A percentile compares a stretch with the other conserved stretches of the same genome.
Evolutionary conservation across 75 land plant genomes (phyloP).

Genomic region (Isoetes taiwanensis): DNA sequence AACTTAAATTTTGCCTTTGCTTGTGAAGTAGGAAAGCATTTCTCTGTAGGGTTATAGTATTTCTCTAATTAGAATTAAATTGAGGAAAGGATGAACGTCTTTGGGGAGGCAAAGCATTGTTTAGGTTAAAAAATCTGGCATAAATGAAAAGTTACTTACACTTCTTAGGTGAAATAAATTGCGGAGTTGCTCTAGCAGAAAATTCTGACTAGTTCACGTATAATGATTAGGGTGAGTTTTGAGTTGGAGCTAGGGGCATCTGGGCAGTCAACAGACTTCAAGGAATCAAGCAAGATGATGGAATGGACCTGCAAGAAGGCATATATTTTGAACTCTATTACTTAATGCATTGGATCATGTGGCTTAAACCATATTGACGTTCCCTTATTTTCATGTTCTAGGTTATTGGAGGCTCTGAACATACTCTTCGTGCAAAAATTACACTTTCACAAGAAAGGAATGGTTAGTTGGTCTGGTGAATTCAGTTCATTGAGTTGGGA

Average conservation of each 20-base stretch:
- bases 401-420: conserved; percentile 97
- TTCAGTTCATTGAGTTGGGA: not conserved
- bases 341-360: not conserved
- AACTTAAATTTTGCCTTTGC: too few species aligned
- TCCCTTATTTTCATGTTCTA: conserved; percentile 12
- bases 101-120: not conserved
- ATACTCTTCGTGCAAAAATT: conserved; percentile 76
- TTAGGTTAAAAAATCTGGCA: not conserved
- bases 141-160: not conserved
- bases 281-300: conserved; percentile 54
- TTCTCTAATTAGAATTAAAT: too few species aligned
- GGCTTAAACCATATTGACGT: not conserved
- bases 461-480: conserved; percentile 24
- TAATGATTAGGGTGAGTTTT: conserved; percentile 89
- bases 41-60: not conserved
- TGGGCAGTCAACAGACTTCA: conserved; percentile 88
- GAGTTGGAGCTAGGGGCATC: conserved; percentile 75
- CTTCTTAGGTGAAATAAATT: not conserved
- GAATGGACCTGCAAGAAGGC: conserved; percentile 92
- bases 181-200: conserved; percentile 11
- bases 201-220: too few species aligned
- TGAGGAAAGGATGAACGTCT: not conserved
- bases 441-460: conserved; percentile 85
- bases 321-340: not conserved
- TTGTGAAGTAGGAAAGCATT: not conserved